Conservation (phyloP, 2,329 filamentous ascomycete species). For the Ceratocystis eucalypticola region DNA sequence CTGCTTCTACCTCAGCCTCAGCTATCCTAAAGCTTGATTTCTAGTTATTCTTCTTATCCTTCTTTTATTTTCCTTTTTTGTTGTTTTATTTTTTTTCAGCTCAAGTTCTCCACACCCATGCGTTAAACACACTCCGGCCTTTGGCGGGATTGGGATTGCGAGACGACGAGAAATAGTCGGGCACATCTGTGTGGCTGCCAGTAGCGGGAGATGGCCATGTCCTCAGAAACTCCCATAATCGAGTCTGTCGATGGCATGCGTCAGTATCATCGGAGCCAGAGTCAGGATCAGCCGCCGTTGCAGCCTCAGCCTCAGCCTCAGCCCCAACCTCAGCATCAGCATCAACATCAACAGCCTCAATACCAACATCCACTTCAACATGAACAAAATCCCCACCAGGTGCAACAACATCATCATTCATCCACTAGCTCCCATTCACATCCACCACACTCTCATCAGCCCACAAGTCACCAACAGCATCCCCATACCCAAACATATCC, state of each 20-base stretch:
- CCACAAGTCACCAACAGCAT: conserved; percentile 1
- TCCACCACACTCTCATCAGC: conserved; percentile 13
- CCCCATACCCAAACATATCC: background rate
- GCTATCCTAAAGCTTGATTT: conserved; percentile 1
- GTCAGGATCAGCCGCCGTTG: conserved; percentile 6
- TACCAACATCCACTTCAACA: background rate
- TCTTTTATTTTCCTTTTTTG: conserved; percentile 7
- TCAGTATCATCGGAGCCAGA: conserved; percentile 10
- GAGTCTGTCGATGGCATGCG: conserved; percentile 14
- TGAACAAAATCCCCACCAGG: background rate
- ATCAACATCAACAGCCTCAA: conserved; percentile 15
- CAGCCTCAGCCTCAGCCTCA: conserved; percentile 7
- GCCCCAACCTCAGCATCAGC: conserved; percentile 15
- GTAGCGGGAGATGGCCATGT: conserved; percentile 13
- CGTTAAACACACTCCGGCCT: conserved; percentile 9
- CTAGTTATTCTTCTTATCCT: conserved; percentile 9
- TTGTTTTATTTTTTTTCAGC: background rate
- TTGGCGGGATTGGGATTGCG: conserved; percentile 12
- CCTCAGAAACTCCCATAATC: conserved; percentile 12
- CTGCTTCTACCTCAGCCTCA: conserved; percentile 5
- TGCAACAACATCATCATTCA: background rate
- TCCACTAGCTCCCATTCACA: background rate
- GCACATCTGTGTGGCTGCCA: conserved; percentile 9
- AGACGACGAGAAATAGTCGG: conserved; percentile 1
- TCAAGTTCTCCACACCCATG: conserved; percentile 11